Base-by-base conservation (phyloP, 352 stramenopile genomes). In the Phytophthora uliginosa region DNA sequence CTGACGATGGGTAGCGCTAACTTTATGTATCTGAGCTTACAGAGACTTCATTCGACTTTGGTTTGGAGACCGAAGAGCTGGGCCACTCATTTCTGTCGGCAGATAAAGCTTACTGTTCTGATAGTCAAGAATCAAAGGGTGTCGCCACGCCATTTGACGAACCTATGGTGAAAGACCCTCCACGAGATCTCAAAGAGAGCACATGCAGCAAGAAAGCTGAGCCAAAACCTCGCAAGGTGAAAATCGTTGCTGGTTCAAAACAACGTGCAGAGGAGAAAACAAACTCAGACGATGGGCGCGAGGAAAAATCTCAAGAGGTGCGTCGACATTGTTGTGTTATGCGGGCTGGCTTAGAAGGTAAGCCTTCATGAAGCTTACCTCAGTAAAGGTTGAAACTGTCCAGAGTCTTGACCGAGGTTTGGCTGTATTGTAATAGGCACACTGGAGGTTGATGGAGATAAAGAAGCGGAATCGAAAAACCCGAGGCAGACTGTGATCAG, bases 81-180 rank as follows among this genome's bases (percentile, higher is more conserved):
- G 28, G 7, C 18, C 57, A 66, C 33, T 74, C 68, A 2, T 70
- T 72, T 63, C 31, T 75, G 7, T 55, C 59, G 17, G 60, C 52
- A 15, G 47, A 42, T 53, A 42, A 57, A 40, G 28, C 22, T 4
- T 50, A 51, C 52, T 71, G 47, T 6, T 58, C 51, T 7, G 66
- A 78, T 57, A 54, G 60, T n/a, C 45, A 71, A 20, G 60, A 74
- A 24, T 63, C 50, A 10, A 77, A 70, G 51, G 33, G 36, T 50
- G 17, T 69, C 18, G 12, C 34, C n/a, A 34, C 24, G 26, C 36
- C n/a, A 26, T 57, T 60, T 62, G 58, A 73, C 38, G 60, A 70
- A 56, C 20, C 34, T 2, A 12, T 58, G 24, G 38, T 7, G 22
- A 47, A 22, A 34, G 55, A 63, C 15, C 28, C 31, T 40, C 24